Evolutionary conservation across 148 eudicot species (phyloP), one percentile per base, ranked within the genome.

Genomic region (Heliamphora exappendiculata): DNA sequence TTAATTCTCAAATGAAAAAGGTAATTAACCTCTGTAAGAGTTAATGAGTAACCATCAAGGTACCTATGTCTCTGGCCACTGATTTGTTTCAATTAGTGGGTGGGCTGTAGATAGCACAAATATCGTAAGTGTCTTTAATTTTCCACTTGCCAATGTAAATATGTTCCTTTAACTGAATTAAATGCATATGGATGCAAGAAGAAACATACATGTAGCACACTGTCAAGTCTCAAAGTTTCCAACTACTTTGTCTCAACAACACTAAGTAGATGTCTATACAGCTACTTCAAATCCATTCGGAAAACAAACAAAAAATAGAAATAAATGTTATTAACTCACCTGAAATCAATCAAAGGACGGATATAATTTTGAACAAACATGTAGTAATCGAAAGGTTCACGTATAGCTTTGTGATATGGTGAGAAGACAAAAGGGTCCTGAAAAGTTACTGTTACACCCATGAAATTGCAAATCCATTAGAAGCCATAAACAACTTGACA

Each of bases 321-420:
- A 24, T 33, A 70, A 74, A 53, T 41, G 44, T 54, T 37, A 77
- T 54, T 73, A 49, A 78, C 95, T 85, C 75, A 96, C 99, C 88
- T 85, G 86, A 96, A 93, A 88, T 96, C 93, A 85, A 96, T 60
- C 82, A 96, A 81, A 34, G 97, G 94, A 26, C 91, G 86, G 55
- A 96, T 85, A 81, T 93, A 96, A 73, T 87, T 85, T 79, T 91
- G 94, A 75, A 89, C 98, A 85, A 96, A 96, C 82, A 73, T 79
- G 85, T 84, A 88, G 81, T 96, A 96, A 83, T 96, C 98, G 82
- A 83, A 83, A 55, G 98, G 99, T 81, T 93, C 91, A 50, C 97
- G 91, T 81, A 93, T 78, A 73, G 99, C 99, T 82, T 84, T 81
- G 80, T 96, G 99, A 82, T 89, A 73, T 41, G 99, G 90, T 71